These are phyloP conservation scores for Magnolia changhungtana DNA, from an alignment of 164 flowering plant species.

Conservation along the genomic window DNA sequence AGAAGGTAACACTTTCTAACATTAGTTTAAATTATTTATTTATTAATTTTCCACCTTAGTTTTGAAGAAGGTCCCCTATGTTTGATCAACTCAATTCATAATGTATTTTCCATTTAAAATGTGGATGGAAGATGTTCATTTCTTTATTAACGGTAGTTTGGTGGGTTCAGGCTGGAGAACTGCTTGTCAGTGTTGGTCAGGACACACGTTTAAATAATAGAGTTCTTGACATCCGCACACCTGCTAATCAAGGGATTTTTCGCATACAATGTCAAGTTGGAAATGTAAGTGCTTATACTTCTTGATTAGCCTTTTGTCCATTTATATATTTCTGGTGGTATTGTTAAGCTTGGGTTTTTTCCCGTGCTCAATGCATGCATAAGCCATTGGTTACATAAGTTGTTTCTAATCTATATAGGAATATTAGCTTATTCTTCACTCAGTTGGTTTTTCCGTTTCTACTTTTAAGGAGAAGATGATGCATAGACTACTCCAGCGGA, in stretches of 20 bases:
- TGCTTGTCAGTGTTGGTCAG: constrained; percentile 81
- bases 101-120: background rate
- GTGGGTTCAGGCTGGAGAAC: constrained; percentile 65
- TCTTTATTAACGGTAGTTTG: background rate
- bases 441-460: no score
- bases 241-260: constrained; percentile 90
- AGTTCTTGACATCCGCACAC: constrained; percentile 79
- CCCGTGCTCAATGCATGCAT: background rate
- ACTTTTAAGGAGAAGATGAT: no score
- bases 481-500: no score
- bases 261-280: constrained; percentile 70
- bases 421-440: no score
- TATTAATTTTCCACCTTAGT: background rate
- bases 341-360: background rate
- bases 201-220: constrained; percentile 83
- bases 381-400: background rate
- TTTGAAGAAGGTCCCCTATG: no score
- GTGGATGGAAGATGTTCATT: background rate
- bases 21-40: background rate
- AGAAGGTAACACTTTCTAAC: constrained; percentile 32
- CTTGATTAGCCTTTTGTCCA: background rate
- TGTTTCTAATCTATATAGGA: background rate
- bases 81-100: background rate
- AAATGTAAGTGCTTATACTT: constrained; percentile 39
- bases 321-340: background rate